Percentiles rank a stretch among this genome's conserved stretches.
phyloP scores from a whole-genome alignment of 345 rosid genomes.

The Eucalyptus lansdowneana region DNA sequence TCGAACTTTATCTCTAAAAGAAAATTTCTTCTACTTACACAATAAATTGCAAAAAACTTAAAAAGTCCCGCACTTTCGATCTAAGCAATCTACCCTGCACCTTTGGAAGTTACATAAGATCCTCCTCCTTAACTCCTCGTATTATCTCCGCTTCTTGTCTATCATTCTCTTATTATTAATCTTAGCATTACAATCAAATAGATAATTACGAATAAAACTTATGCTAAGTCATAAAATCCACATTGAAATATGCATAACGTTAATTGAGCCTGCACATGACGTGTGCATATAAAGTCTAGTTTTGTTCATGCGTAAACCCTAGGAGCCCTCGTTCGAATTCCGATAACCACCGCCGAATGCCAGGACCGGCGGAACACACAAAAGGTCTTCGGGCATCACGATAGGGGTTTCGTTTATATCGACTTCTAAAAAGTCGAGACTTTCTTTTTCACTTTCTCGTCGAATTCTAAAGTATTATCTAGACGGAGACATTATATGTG shows the following conservation, averaged over 20 bases:
- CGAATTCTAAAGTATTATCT: background rate
- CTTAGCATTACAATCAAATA: background rate
- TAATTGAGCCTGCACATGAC: background rate
- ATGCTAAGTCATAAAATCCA: background rate
- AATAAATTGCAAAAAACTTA: background rate
- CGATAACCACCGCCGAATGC: background rate
- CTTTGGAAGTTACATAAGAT: background rate
- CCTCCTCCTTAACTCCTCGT: background rate
- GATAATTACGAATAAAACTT: background rate
- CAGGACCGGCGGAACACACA: background rate
- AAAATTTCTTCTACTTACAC: background rate
- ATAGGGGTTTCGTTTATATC: background rate
- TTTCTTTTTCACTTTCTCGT: background rate
- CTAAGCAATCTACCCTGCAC: background rate
- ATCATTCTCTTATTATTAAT: background rate
- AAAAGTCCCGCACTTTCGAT: background rate
- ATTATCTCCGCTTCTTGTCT: background rate
- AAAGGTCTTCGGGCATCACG: background rate
- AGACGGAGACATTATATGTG: background rate
- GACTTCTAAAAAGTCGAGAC: background rate
- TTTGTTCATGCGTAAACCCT: background rate
- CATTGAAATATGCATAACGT: background rate
- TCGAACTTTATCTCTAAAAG: background rate
- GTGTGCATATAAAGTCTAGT: background rate
- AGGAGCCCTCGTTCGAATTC: background rate